A percentile compares a stretch with the other conserved stretches of the same genome.
Conservation (phyloP, 2,329 filamentous ascomycete genomes). For the Neofusicoccum ribis region DNA sequence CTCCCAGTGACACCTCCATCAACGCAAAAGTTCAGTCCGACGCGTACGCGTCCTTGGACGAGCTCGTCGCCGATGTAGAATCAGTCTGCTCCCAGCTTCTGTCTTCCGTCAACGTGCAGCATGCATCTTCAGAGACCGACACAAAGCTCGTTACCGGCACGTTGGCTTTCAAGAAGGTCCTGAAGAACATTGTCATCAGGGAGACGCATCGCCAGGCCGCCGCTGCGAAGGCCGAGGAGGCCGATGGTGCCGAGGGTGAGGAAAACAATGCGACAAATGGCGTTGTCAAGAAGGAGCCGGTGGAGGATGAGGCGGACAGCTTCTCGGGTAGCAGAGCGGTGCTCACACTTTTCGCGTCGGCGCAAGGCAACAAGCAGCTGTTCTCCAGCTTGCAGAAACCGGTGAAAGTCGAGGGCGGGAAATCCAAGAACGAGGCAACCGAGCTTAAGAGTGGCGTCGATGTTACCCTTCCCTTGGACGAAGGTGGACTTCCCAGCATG, state of each 20-base stretch:
- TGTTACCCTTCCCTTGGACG: slow-evolving; percentile 55
- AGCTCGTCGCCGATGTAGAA: slow-evolving; percentile 46
- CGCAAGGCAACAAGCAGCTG: slow-evolving; percentile 64
- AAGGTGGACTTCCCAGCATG: slow-evolving; percentile 70
- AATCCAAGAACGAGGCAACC: slow-evolving; percentile 33
- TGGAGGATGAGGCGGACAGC: slow-evolving; percentile 22
- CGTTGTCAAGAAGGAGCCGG: slow-evolving; percentile 16
- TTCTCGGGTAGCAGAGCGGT: slow-evolving; percentile 55
- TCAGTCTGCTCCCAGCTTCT: slow-evolving; percentile 42
- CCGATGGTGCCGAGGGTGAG: neutral
- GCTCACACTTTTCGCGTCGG: slow-evolving; percentile 75
- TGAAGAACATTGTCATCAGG: slow-evolving; percentile 31
- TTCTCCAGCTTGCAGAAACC: slow-evolving; percentile 79
- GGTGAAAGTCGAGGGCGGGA: slow-evolving; percentile 36
- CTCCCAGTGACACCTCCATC: slow-evolving; percentile 34
- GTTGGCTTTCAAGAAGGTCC: slow-evolving; percentile 36
- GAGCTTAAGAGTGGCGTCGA: slow-evolving; percentile 44
- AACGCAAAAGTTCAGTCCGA: slow-evolving; percentile 38
- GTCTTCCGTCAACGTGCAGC: slow-evolving; percentile 32
- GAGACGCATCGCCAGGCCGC: slow-evolving; percentile 29
- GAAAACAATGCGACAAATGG: slow-evolving; percentile 6
- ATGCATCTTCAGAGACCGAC: slow-evolving; percentile 32
- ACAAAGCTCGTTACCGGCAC: slow-evolving; percentile 30
- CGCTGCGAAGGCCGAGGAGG: neutral
- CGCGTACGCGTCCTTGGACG: slow-evolving; percentile 43